Base-by-base conservation (phyloP, 1,139 yeast genomes). In the Taphrina betulina region DNA sequence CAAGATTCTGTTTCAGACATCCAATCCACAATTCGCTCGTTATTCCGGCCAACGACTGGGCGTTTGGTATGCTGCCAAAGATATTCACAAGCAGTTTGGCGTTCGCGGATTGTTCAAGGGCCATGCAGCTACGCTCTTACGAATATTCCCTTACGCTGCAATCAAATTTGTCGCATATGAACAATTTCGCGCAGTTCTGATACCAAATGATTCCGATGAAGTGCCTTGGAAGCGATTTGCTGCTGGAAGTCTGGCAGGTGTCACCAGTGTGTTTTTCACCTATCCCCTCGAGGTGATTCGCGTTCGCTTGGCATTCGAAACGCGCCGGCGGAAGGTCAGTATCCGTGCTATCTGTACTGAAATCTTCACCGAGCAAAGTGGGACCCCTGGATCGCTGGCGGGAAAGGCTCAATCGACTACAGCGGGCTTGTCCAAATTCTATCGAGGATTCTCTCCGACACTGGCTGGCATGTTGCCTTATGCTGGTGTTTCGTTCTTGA, bases 141-240 rank as follows among this genome's bases (percentile, higher is more conserved):
- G 99, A 60, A 88, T 92, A 5, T 92, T 92, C 70, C 99, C 99
- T 1, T 92, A 92, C 68, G 97, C 98, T 2, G 95, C 96, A 14
- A 86, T 92, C 66, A 94, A 92, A 68, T 92, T 92, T 69, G 96
- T 94, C n/a, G 90, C 95, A 3, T 92, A 92, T 70, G 99, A 92
- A 71, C 98, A 92, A 69, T 81, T 90, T 53, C 72, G 99, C 60
- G 76, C 86, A 12, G 59, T 86, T 1, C 69, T 94, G 60, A 94
- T 92, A 52, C 96, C 96, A 1, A 74, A 77, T 55, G 83, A 80
- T 58, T 72, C 72, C 10, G 78, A 81, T 65, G 99, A 92, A 69
- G 87, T 95, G 0, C 87, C 85, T 1, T 72, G 78, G 28, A 77
- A 97, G 64, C 74, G 99, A 62, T 76, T 92, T 60, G 65, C 86